phyloP scores from a whole-genome alignment of 805 yeast species.

The Barnettozyma siamensis region DNA sequence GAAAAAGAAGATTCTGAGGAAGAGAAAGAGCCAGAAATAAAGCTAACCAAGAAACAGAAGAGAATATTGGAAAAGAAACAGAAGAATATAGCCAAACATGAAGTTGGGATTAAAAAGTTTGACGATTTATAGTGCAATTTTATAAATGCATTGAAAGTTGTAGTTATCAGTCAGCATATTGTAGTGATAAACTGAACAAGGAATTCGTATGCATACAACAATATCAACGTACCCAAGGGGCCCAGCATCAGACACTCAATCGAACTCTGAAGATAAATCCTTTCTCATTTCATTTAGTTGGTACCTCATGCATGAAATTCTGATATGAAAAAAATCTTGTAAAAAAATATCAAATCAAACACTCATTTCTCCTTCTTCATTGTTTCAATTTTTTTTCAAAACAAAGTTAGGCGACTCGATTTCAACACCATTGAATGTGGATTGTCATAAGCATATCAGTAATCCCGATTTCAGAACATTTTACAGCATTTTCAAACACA shows the following conservation, averaged over 20 bases:
- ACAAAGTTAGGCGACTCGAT: no score
- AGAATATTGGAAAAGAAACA: constrained; percentile 17
- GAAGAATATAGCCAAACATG: constrained; percentile 43
- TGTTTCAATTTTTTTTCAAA: no score
- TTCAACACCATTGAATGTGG: not conserved
- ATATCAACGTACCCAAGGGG: no score
- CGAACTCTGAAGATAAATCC: no score
- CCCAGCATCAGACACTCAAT: no score
- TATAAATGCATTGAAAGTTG: no score
- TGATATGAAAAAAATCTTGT: not conserved
- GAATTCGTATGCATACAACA: no score
- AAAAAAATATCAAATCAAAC: not conserved
- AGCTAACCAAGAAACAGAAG: constrained; percentile 16
- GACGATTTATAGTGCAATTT: constrained; percentile 42
- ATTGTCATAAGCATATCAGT: not conserved
- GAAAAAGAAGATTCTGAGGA: constrained; percentile 7
- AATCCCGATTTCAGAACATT: not conserved
- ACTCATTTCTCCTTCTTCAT: not conserved
- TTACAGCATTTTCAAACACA: not conserved
- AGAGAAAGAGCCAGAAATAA: constrained; percentile 14
- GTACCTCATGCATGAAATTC: not conserved
- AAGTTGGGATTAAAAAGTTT: constrained; percentile 60
- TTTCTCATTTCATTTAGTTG: no score
- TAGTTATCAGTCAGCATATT: no score
- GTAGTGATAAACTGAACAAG: no score